Percentiles rank a stretch among this genome's conserved stretches.
These are phyloP conservation scores for Nicotiana benthamiana DNA, from an alignment of 257 asterid genomes.

Conservation along the genomic window DNA sequence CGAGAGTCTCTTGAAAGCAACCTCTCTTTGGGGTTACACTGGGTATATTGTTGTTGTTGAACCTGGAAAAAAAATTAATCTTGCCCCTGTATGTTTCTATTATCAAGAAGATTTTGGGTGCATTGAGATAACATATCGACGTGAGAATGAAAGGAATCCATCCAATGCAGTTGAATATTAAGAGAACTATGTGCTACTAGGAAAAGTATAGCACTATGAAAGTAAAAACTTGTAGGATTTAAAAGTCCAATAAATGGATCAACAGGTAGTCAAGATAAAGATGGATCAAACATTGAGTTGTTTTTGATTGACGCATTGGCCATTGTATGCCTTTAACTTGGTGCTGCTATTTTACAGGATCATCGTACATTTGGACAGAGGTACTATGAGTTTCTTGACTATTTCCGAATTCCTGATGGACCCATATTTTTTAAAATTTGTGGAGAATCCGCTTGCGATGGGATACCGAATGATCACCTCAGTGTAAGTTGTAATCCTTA, in stretches of 20 bases:
- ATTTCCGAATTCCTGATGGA: constrained; percentile 67
- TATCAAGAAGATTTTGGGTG: not conserved
- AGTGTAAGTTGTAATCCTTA: constrained; percentile 35
- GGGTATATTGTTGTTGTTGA: not conserved
- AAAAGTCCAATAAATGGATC: not conserved
- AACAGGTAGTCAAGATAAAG: not conserved
- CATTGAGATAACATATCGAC: not conserved
- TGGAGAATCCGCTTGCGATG: constrained; percentile 85
- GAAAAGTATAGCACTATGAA: not conserved
- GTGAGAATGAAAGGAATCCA: not conserved
- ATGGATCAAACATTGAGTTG: not conserved
- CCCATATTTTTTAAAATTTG: constrained; percentile 82
- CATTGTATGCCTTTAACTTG: constrained; percentile 1
- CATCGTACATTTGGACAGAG: constrained; percentile 72
- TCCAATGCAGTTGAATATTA: not conserved
- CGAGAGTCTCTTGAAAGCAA: too few relatives aligned
- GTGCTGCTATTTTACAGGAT: constrained; percentile 40
- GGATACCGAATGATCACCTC: constrained; percentile 77
- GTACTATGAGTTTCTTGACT: constrained; percentile 75
- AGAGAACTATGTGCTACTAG: not conserved
- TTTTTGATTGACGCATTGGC: not conserved
- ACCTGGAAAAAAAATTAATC: not conserved
- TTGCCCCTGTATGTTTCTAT: not conserved
- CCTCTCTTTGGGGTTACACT: too few relatives aligned
- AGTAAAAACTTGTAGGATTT: not conserved